A percentile compares a stretch with the other conserved stretches of the same genome.
Evolutionary conservation across 768 basidiomycete genomes (phyloP).

Genomic region (Tulasnella calospora): DNA sequence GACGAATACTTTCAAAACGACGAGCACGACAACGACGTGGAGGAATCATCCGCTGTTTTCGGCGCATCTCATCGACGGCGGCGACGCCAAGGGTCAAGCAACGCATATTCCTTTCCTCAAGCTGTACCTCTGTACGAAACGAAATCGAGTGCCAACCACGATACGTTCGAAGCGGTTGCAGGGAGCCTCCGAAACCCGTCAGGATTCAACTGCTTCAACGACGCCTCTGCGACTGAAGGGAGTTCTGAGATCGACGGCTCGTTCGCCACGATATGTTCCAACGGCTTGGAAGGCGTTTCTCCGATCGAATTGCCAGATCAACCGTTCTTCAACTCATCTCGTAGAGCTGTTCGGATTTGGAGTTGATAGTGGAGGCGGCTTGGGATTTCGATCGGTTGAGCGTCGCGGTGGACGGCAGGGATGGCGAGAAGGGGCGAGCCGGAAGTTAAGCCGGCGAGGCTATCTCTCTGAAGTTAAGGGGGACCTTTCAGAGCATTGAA

Average conservation of each 20-base stretch:
- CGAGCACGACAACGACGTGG: background rate
- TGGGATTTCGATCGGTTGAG: slow-evolving; percentile 10
- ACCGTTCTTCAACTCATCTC: slow-evolving; percentile 9
- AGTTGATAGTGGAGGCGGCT: background rate
- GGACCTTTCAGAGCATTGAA: background rate
- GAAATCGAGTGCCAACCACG: background rate
- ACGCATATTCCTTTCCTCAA: background rate
- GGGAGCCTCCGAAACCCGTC: background rate
- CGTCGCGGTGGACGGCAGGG: too few relatives aligned
- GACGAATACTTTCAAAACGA: background rate
- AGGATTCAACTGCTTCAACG: slow-evolving; percentile 6
- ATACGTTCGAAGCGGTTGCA: background rate
- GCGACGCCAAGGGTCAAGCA: background rate
- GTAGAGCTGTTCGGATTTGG: slow-evolving; percentile 12
- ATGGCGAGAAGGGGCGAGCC: background rate
- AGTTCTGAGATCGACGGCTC: background rate
- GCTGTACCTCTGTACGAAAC: background rate
- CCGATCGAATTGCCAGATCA: background rate
- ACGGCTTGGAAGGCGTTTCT: background rate
- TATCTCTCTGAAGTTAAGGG: background rate
- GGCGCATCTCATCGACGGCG: background rate
- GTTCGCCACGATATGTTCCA: background rate
- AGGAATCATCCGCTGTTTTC: background rate
- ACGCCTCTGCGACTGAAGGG: background rate
- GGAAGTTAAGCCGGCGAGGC: background rate